These are phyloP conservation scores for Lecanicillium sp. DNA, from an alignment of 2,329 filamentous ascomycete genomes.

Conservation along the genomic window DNA sequence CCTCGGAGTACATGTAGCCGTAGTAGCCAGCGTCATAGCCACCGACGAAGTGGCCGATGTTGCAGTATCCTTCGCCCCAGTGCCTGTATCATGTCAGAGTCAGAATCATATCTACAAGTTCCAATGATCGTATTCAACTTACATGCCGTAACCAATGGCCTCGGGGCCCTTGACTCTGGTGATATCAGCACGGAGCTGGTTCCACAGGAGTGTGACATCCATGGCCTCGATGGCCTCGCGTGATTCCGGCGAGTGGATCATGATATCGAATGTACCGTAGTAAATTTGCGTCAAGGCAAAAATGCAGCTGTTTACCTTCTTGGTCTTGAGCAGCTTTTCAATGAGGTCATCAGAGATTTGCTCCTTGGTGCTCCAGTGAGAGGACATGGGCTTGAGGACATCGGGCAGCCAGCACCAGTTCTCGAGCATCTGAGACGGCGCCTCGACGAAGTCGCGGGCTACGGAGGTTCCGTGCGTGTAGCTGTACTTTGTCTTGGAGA, in stretches of 20 bases:
- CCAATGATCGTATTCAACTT: slow-evolving; percentile 23
- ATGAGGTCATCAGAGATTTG: slow-evolving; percentile 43
- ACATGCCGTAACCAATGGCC: slow-evolving; percentile 51
- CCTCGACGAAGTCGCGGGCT: slow-evolving; percentile 32
- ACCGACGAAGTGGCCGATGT: slow-evolving; percentile 75
- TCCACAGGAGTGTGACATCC: slow-evolving; percentile 62
- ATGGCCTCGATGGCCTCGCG: slow-evolving; percentile 61
- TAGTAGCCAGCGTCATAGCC: slow-evolving; percentile 76
- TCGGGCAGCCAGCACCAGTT: slow-evolving; percentile 33
- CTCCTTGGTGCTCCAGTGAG: slow-evolving; percentile 38
- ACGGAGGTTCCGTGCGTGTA: slow-evolving; percentile 30
- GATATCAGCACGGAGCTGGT: slow-evolving; percentile 65
- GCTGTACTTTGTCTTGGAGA: slow-evolving; percentile 28
- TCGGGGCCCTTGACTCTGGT: slow-evolving; percentile 70
- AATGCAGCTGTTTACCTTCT: slow-evolving; percentile 44
- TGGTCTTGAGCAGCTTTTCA: slow-evolving; percentile 41
- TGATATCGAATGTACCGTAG: slow-evolving; percentile 61
- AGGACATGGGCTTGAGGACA: slow-evolving; percentile 34
- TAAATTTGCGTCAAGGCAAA: slow-evolving; percentile 32
- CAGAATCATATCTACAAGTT: slow-evolving; percentile 25
- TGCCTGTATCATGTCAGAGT: slow-evolving; percentile 38
- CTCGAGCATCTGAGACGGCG: slow-evolving; percentile 35
- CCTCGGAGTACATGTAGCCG: slow-evolving; percentile 52
- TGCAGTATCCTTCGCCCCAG: slow-evolving; percentile 74
- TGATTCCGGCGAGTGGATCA: slow-evolving; percentile 62